Evolutionary conservation across 73 alveolate genomes (phyloP).

Genomic region (Blepharisma stoltei): DNA sequence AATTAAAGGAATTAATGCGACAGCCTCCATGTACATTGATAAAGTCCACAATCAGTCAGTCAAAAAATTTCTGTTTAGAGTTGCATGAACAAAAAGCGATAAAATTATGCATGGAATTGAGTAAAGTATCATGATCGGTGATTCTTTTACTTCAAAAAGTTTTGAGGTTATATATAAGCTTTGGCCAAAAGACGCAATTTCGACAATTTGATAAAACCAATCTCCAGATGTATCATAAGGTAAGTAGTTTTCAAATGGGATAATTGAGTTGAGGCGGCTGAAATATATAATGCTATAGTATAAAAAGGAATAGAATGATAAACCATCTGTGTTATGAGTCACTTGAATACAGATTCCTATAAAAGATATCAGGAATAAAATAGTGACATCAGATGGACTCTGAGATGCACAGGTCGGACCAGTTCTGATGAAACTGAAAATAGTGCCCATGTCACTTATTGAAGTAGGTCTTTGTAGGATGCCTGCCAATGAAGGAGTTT

Average conservation of each 20-base stretch:
- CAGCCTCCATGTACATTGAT: conserved; percentile 8
- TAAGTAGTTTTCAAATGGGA: not conserved
- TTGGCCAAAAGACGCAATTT: not conserved
- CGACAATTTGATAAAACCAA: conserved; percentile 9
- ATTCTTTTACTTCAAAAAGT: not conserved
- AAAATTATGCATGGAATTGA: not conserved
- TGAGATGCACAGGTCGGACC: too few species aligned
- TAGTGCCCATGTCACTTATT: too few species aligned
- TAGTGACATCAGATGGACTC: too few species aligned
- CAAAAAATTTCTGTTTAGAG: not conserved
- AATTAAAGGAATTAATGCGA: conserved; percentile 1
- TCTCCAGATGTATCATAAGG: conserved; percentile 17
- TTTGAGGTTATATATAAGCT: not conserved
- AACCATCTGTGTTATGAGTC: not conserved
- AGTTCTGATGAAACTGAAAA: too few species aligned
- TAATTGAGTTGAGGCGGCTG: not conserved
- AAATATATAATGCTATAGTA: not conserved
- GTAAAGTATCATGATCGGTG: not conserved
- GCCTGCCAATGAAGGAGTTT: too few species aligned
- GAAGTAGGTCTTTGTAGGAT: too few species aligned
- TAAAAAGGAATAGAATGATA: not conserved
- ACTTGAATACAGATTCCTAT: conserved; percentile 8
- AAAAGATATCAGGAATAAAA: not conserved
- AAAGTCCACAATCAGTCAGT: conserved; percentile 17
- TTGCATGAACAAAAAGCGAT: not conserved